Base-by-base conservation (phyloP, 257 asterid species). In the Petunia secreta region DNA sequence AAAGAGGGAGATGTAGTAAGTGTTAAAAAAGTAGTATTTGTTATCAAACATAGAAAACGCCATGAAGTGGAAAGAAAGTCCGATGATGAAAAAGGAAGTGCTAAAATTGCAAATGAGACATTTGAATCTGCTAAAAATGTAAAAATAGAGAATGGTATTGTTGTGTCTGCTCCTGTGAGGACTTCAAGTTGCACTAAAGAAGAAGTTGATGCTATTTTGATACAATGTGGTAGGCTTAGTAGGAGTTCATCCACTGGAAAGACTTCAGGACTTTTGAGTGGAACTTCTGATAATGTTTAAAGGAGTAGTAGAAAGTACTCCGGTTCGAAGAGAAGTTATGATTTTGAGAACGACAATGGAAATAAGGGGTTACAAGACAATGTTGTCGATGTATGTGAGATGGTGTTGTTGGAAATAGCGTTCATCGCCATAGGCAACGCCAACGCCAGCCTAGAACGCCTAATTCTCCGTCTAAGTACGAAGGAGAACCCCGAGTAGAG, bases 181-280 rank as follows among this genome's bases (percentile, higher is more conserved):
- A 90, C 95, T 44, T 92, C 98, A 6, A 94, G 95, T 85, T 96
- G 99, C 78, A 94, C 98, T 13, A 96, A 94, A 50, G 99, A 96
- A 50, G 99, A 96, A 68, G 88, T 96, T 67, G 99, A 96, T 83
- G 97, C 99, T 7, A 96, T 96, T 83, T 52, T 96, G 87, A 94
- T 96, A 63, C 99, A 96, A 83, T 96, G 99, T 75, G 99, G 99
- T 6, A 84, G 98, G 85, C 94, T 96, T 44, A 96, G 99, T 83
- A 89, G 99, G 77, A 96, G 98, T 80, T 94, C 97, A 2, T 94
- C 99, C 66, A 80, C 92, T 14, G 95, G 91, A 52, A 93, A 93
- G 83, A 86, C 89, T 2, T 60, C 25, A 25, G 25, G 25, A 25
- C 25, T 25, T 25, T 25, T 25, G 25, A 25, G 25, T 25, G 25